These are phyloP conservation scores for Corymbia citriodora DNA, from an alignment of 441 rosid species.

Conservation along the genomic window DNA sequence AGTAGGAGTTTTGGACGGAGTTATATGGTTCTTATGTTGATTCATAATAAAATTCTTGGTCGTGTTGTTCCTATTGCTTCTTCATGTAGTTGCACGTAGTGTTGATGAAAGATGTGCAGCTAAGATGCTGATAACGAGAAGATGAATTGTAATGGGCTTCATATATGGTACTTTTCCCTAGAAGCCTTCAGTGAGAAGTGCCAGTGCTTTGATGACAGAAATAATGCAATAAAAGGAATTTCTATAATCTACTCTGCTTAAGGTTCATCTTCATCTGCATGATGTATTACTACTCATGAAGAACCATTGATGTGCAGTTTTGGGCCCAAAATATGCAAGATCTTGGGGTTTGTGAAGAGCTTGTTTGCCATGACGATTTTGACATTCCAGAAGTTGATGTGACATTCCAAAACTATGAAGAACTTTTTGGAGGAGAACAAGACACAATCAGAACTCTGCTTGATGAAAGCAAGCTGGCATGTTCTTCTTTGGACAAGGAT, in stretches of 20 bases:
- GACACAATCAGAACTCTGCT: constrained; percentile 19
- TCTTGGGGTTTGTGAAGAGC: constrained; percentile 75
- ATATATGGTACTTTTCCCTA: neutral
- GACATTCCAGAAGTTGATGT: constrained; percentile 77
- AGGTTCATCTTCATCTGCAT: neutral
- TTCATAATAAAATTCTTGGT: neutral
- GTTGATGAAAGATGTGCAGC: neutral
- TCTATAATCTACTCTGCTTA: neutral
- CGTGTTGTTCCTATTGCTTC: neutral
- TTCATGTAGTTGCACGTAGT: neutral
- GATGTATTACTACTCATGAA: neutral
- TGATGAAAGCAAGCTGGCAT: constrained; percentile 18
- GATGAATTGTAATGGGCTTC: neutral
- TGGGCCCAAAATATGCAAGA: constrained; percentile 87
- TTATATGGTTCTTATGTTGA: neutral
- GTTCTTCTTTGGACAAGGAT: constrained; percentile 26
- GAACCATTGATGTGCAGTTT: constrained; percentile 28
- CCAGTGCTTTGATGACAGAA: neutral
- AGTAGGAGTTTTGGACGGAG: neutral
- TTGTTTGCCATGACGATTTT: constrained; percentile 38
- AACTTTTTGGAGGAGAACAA: constrained; percentile 60
- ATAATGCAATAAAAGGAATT: neutral
- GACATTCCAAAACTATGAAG: constrained; percentile 72
- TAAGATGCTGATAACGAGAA: neutral
- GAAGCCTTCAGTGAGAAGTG: neutral